A percentile compares a stretch with the other conserved stretches of the same genome.
These are phyloP conservation scores for Teunomyces stri DNA, from an alignment of 805 yeast genomes.

Conservation along the genomic window DNA sequence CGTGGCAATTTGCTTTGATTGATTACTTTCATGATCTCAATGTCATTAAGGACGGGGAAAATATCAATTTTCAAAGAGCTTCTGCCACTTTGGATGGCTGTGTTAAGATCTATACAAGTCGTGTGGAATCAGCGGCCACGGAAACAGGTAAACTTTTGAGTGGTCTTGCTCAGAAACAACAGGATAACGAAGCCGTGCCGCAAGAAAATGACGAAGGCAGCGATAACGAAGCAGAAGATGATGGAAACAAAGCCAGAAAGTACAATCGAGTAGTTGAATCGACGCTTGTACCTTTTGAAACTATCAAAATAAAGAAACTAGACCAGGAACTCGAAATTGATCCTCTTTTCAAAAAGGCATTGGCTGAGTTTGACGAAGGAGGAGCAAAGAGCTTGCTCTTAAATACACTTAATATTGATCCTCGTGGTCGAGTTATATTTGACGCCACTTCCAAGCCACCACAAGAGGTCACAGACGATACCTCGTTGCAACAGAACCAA, in stretches of 20 bases:
- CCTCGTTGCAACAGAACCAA: conserved; percentile 14
- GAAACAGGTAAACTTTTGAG: conserved; percentile 36
- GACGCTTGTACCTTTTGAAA: conserved; percentile 51
- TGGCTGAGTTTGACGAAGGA: conserved; percentile 80
- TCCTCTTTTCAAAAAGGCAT: conserved; percentile 71
- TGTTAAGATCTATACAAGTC: conserved; percentile 34
- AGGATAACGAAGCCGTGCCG: conserved; percentile 9
- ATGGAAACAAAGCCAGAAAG: conserved; percentile 24
- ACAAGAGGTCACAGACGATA: conserved; percentile 15
- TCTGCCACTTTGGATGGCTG: conserved; percentile 38
- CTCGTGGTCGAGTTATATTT: conserved; percentile 56
- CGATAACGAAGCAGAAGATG: conserved; percentile 19
- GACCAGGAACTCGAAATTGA: conserved; percentile 68
- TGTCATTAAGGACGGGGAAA: conserved; percentile 68
- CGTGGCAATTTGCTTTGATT: conserved; percentile 89
- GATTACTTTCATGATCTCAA: conserved; percentile 88
- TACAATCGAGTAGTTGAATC: conserved; percentile 34
- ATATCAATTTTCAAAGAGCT: conserved; percentile 34
- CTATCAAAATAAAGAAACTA: conserved; percentile 50
- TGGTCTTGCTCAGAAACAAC: conserved; percentile 20
- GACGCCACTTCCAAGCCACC: conserved; percentile 49
- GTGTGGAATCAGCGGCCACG: conserved; percentile 37
- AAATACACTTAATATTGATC: conserved; percentile 58
- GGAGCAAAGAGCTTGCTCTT: conserved; percentile 70
- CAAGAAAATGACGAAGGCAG: conserved; percentile 8